These are phyloP conservation scores for Alternaria gaisen DNA, from an alignment of 2,329 filamentous ascomycete species.

Conservation along the genomic window DNA sequence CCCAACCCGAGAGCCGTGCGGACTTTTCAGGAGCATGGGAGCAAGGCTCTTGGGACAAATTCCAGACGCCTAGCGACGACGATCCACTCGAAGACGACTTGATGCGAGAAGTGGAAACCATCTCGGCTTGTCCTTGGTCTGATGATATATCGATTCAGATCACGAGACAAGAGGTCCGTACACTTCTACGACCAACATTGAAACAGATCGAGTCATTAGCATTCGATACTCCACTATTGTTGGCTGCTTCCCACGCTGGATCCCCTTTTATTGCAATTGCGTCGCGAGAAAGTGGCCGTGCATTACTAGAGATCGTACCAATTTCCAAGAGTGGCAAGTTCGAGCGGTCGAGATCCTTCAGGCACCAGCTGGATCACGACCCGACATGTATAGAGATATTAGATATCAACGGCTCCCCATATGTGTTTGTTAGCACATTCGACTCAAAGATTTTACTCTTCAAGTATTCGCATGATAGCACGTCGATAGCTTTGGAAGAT, in stretches of 20 bases:
- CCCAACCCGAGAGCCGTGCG: conserved; percentile 27
- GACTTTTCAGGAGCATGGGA: conserved; percentile 35
- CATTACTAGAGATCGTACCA: conserved; percentile 35
- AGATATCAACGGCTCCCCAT: conserved; percentile 21
- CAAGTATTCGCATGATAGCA: conserved; percentile 10
- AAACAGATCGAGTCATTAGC: conserved; percentile 22
- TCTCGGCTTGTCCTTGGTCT: conserved; percentile 37
- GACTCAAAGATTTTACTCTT: conserved; percentile 37
- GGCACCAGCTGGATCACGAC: conserved; percentile 34
- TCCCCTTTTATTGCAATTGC: conserved; percentile 31
- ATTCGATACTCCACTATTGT: conserved; percentile 31
- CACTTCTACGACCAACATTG: conserved; percentile 34
- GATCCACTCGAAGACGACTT: conserved; percentile 35
- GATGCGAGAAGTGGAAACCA: conserved; percentile 42
- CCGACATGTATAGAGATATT: conserved; percentile 48
- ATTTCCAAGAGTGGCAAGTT: conserved; percentile 31
- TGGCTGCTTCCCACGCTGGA: conserved; percentile 28
- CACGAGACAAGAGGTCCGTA: conserved; percentile 34
- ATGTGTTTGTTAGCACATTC: conserved; percentile 43
- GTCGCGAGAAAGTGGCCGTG: conserved; percentile 26
- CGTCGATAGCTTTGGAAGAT: conserved; percentile 22
- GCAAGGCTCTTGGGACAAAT: conserved; percentile 36
- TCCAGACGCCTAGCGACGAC: conserved; percentile 33
- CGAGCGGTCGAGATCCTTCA: conserved; percentile 11
- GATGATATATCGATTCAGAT: conserved; percentile 42